These are phyloP conservation scores for Simplicillium aogashimaense DNA, from an alignment of 2,329 filamentous ascomycete genomes.

Conservation along the genomic window DNA sequence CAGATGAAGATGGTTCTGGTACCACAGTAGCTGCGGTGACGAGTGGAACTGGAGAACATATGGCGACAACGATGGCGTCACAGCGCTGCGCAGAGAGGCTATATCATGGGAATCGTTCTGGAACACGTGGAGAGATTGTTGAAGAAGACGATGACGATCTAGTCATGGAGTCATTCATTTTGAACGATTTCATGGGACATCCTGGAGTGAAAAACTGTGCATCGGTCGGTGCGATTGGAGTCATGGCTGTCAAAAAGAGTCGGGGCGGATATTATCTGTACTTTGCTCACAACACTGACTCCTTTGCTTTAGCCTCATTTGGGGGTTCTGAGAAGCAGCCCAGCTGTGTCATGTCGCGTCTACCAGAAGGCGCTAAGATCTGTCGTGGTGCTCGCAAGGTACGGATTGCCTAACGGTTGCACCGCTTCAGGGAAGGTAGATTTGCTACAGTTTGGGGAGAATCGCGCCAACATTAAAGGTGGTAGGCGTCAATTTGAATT, in stretches of 20 bases:
- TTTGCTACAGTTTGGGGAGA: background rate
- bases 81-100: constrained; percentile 78
- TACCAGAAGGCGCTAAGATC: constrained; percentile 39
- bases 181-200: constrained; percentile 87
- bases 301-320: constrained; percentile 81
- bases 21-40: constrained; percentile 75
- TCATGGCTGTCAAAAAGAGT: constrained; percentile 83
- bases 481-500: no score
- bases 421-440: background rate
- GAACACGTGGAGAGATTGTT: constrained; percentile 49
- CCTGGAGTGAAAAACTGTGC: constrained; percentile 72
- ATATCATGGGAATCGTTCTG: constrained; percentile 58
- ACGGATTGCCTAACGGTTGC: constrained; percentile 16
- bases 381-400: constrained; percentile 45
- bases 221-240: constrained; percentile 79
- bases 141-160: constrained; percentile 67
- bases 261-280: constrained; percentile 69
- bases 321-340: constrained; percentile 65
- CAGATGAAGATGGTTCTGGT: constrained; percentile 57
- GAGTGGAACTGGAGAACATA: constrained; percentile 94
- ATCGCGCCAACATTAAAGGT: no score
- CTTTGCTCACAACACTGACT: constrained; percentile 94
- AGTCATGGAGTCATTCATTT: constrained; percentile 65
- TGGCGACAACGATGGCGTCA: constrained; percentile 90
- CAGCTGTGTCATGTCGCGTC: constrained; percentile 80